Evolutionary conservation across 2,329 filamentous ascomycete genomes (phyloP), one percentile per base, ranked within the genome.

Genomic region (Fusarium pilosicola): DNA sequence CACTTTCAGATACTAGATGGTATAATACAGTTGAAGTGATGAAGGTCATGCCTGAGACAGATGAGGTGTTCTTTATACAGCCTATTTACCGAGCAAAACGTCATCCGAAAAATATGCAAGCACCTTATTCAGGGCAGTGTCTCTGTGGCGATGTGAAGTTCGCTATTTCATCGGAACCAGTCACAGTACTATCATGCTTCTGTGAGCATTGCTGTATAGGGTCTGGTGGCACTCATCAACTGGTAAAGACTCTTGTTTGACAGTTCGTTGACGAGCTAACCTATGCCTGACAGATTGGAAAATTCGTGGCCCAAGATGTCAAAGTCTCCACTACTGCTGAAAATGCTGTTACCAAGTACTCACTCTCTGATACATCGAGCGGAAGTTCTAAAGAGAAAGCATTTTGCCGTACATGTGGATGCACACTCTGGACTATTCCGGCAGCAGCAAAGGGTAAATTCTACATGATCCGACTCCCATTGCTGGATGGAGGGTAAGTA

Each of bases 351-450:
- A 41, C 62, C 1, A 48, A 62, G 10, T 80, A 70, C 58, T 63
- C 30, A 2, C 61, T 81, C 1, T 32, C n/a, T 0, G 73, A 79
- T 26, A 81, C 79, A 0, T 73, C 73, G 2, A 80, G 79, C 17
- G 76, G 79, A 2, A 64, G 48, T 9, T 49, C 48, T 2, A 80
- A 80, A 38, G 71, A 73, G n/a, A 80, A 79, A 52, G 49, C 70
- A 1, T 79, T 80, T 45, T 80, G 78, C 32, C 39, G 66, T 17
- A 74, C 48, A 11, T 79, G 79, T 38, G 78, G 76, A 5, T 74
- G 72, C 30, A 74, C 77, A 5, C 54, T 81, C 3, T 79, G 78
- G 78, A 81, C 78, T 5, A 62, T 78, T 30, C 79, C 79, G 0
- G 64, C 62, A 6, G 60, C 78, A 3, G 79, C 78, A 4, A 73